Conservation (phyloP, 2,329 filamentous ascomycete species). For the Capronia epimyces region DNA sequence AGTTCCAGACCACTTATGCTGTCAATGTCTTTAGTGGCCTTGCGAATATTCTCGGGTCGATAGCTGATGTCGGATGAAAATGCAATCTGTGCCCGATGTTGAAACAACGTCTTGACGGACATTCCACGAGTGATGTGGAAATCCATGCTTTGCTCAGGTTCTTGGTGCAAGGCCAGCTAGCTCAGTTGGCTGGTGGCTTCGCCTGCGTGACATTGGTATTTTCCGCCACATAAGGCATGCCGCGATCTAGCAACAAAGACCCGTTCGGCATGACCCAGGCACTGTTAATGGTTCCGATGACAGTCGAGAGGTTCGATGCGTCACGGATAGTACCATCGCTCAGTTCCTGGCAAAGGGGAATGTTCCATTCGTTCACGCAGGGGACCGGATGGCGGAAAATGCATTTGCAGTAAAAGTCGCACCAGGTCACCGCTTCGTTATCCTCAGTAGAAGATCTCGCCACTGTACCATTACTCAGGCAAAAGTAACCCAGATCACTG, state of each 20-base stretch:
- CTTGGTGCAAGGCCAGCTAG: too few relatives aligned
- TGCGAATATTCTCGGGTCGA: background rate
- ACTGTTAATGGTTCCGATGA: constrained; percentile 3
- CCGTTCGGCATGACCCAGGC: constrained; percentile 7
- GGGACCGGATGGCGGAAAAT: constrained; percentile 8
- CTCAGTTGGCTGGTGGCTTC: background rate
- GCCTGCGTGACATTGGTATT: background rate
- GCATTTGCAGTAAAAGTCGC: constrained; percentile 14
- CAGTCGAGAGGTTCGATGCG: constrained; percentile 1
- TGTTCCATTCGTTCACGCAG: constrained; percentile 13
- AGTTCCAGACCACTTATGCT: background rate
- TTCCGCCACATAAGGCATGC: background rate
- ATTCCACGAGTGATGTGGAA: too few relatives aligned
- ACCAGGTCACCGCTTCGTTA: constrained; percentile 4
- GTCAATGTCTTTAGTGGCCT: background rate
- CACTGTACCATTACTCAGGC: constrained; percentile 7
- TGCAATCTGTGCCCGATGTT: background rate
- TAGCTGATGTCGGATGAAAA: background rate
- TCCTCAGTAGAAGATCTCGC: background rate
- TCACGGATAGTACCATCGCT: constrained; percentile 11
- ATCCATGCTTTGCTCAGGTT: too few relatives aligned
- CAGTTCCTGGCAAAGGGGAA: constrained; percentile 11
- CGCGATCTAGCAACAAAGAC: constrained; percentile 7
- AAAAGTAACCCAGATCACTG: constrained; percentile 8
- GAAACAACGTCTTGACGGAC: background rate